Percentiles rank a stretch among this genome's conserved stretches.
Evolutionary conservation across 1,284 basidiomycete species (phyloP).

Genomic region (Coniophora puteana): DNA sequence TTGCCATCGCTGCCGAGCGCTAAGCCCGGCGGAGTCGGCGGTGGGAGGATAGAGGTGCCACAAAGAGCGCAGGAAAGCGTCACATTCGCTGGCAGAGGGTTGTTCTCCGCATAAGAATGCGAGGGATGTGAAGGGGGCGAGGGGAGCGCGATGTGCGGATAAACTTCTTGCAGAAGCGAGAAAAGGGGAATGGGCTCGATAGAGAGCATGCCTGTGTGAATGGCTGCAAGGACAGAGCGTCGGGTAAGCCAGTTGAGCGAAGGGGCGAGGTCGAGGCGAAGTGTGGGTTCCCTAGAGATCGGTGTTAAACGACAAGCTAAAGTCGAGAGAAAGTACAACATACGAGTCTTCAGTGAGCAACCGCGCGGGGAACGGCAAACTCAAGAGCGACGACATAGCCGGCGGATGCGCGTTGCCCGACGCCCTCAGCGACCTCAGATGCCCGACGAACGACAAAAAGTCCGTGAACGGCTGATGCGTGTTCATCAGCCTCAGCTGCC

Average conservation of each 20-base stretch:
- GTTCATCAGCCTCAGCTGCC: slow-evolving; percentile 49
- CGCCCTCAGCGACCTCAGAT: slow-evolving; percentile 74
- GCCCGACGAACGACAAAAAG: slow-evolving; percentile 78
- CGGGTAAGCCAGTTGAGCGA: slow-evolving; percentile 92
- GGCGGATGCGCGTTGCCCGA: slow-evolving; percentile 52
- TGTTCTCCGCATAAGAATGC: slow-evolving; percentile 39
- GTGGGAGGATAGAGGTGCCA: slow-evolving; percentile 49
- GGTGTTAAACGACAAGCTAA: slow-evolving; percentile 9
- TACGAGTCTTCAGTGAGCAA: slow-evolving; percentile 86
- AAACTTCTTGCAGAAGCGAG: slow-evolving; percentile 49
- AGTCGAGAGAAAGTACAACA: slow-evolving; percentile 30
- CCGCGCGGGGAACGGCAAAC: slow-evolving; percentile 83
- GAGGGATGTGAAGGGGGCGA: slow-evolving; percentile 35
- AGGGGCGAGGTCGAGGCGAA: slow-evolving; percentile 91
- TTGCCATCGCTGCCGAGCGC: slow-evolving; percentile 10
- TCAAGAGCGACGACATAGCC: slow-evolving; percentile 65
- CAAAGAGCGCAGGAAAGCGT: slow-evolving; percentile 75
- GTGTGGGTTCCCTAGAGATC: slow-evolving; percentile 74
- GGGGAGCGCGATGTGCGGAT: slow-evolving; percentile 20
- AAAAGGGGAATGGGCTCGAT: slow-evolving; percentile 79
- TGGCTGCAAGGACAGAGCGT: slow-evolving; percentile 81
- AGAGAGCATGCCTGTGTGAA: slow-evolving; percentile 84
- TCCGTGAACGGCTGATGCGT: slow-evolving; percentile 83
- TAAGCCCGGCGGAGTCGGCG: slow-evolving; percentile 10
- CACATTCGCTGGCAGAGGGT: no score